Evolutionary conservation across 768 basidiomycete species (phyloP), one percentile per base, ranked within the genome.

Genomic region (Hemileccinum rubropunctum): DNA sequence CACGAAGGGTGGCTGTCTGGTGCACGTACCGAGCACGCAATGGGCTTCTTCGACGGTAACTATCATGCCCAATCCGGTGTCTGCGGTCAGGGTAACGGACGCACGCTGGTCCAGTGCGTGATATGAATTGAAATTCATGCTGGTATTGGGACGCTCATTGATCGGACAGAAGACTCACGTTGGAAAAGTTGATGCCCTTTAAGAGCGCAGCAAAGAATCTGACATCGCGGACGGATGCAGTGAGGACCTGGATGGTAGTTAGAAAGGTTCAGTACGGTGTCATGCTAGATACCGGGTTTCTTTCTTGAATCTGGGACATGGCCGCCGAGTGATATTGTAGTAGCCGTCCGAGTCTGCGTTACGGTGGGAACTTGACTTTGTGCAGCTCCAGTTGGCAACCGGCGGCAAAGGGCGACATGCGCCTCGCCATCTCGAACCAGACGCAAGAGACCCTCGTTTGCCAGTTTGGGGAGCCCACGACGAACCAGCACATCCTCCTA

Each of bases 41-140:
- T 87, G 78, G 1, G 88, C 83, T 65, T 97, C 93, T 70, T 98
- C 92, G 10, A 91, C 92, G 17, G 81, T 80, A 26, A 97, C 77
- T 12, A 80, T 80, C 54, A 97, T 70, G 1, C 92, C 94, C 35
- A 97, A 66, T 2, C 91, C 93, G 26, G 75, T 72, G 36, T 58
- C 64, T 15, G 77, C 72, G 20, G 81, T 77, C n/a, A 93, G 76
- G 12, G 78, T 82, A 38, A 97, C 73, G 1, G 82, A 86, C 14
- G 89, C 94, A 54, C 84, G 77, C 88, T 91, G 58, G 34, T 55
- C n/a, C 47, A 39, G 54, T 42, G 33, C 38, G 43, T 8, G 17
- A 44, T 28, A 13, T 47, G 18, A 52, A 53, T 52, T 27, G 36
- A 18, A 47, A 40, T 40, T 39, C 23, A 38, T 9, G 44, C 33